A percentile compares a stretch with the other conserved stretches of the same genome.
phyloP scores from a whole-genome alignment of 805 yeast species.

The Saturnispora zaruensis region DNA sequence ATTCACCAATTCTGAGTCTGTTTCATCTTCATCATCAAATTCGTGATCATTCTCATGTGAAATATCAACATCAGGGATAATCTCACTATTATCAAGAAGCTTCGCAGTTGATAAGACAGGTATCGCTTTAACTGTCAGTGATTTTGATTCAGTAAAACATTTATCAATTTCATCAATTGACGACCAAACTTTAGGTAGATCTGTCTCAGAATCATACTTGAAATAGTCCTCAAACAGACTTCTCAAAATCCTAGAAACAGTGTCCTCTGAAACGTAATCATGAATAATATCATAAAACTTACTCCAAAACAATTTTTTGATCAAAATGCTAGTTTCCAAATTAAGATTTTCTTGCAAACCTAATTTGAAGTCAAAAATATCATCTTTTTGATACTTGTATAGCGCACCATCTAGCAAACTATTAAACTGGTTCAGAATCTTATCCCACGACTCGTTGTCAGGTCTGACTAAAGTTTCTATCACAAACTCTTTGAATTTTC shows the following conservation, averaged over 20 bases:
- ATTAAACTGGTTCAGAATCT: constrained; percentile 38
- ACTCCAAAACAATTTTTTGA: constrained; percentile 52
- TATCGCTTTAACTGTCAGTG: constrained; percentile 45
- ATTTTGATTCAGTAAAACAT: constrained; percentile 52
- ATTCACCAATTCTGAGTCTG: constrained; percentile 32
- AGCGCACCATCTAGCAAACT: constrained; percentile 4
- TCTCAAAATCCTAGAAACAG: constrained; percentile 54
- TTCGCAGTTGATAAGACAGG: constrained; percentile 54
- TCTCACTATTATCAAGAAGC: constrained; percentile 41
- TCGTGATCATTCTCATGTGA: constrained; percentile 26
- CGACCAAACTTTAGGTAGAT: constrained; percentile 76
- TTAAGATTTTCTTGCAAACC: constrained; percentile 46
- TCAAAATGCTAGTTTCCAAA: constrained; percentile 29
- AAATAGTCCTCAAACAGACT: constrained; percentile 77
- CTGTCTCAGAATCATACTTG: constrained; percentile 65
- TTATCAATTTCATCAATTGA: constrained; percentile 64
- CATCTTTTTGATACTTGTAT: constrained; percentile 13
- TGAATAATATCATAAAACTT: constrained; percentile 49
- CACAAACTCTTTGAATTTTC: constrained; percentile 43
- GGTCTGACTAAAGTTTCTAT: constrained; percentile 43
- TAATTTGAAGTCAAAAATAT: constrained; percentile 50
- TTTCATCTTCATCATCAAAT: constrained; percentile 32
- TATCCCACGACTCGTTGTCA: constrained; percentile 51
- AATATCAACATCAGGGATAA: constrained; percentile 50
- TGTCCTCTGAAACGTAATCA: constrained; percentile 58